Base-by-base conservation (phyloP, 331 rosid species). In the Prunus yedoensis region DNA sequence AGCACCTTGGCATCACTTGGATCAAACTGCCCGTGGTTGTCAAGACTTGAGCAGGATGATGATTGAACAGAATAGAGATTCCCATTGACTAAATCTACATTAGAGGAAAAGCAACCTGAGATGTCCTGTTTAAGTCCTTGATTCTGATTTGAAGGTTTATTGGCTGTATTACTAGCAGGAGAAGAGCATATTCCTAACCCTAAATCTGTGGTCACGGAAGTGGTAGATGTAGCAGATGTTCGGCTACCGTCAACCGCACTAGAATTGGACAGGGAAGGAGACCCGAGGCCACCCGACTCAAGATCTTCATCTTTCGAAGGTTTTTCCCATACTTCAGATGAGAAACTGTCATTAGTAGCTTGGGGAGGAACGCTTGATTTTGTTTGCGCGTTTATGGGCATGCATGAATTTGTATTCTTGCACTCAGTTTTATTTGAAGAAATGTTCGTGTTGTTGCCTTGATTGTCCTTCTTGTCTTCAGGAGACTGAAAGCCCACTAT, bases 201-300 rank as follows among this genome's bases (percentile, higher is more conserved):
- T 46, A 95, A 87, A 72, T 92, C 98, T 21, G 97, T 95, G 41
- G 94, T 95, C 75, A 92, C 88, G 21, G 99, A 94, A 81, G 88
- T 84, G n/a, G 79, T 86, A 45, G 99, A 94, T 65, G 93, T 80
- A 27, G 92, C 89, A 79, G 97, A 94, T 85, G 87, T 77, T 82
- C 75, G 88, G 82, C 84, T 78, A 54, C 90, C 88, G 66, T 91
- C 94, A 66, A 83, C 85, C 65, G 82, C 80, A 67, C 90, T 90
- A 73, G 93, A 94, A 85, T 78, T 82, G 82, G 96, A 90, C 83
- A 87, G 49, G 85, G 92, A 76, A 46, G 89, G 68, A 53, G 84
- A 88, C 77, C 73, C 83, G 70, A 67, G 70, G 25, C 91, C 92
- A 68, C 83, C 87, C 3, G 87, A 79, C 66, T 87, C 93, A 1